Evolutionary conservation across 2,329 filamentous ascomycete genomes (phyloP).

Genomic region (Monilinia fructicola): DNA sequence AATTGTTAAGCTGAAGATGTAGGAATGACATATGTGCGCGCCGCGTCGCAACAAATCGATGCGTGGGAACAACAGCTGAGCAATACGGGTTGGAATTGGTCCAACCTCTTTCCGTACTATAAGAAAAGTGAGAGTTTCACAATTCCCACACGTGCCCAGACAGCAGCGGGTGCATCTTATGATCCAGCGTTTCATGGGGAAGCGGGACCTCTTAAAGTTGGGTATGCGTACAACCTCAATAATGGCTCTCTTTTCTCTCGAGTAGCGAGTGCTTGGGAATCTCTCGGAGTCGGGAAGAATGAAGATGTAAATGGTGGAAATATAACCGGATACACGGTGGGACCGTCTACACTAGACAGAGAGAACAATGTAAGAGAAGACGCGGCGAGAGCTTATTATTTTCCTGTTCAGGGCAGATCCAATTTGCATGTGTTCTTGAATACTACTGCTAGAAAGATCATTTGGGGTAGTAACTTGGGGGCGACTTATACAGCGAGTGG

Average conservation of each 20-base stretch:
- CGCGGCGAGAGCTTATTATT: conserved; percentile 32
- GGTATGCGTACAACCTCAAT: conserved; percentile 27
- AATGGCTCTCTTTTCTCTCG: conserved; percentile 21
- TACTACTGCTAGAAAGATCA: conserved; percentile 27
- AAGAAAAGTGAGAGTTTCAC: conserved; percentile 40
- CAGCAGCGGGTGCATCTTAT: conserved; percentile 24
- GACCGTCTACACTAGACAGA: conserved; percentile 33
- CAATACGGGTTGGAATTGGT: conserved; percentile 47
- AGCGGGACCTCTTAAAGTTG: conserved; percentile 28
- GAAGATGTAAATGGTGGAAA: conserved; percentile 28
- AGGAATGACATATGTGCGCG: conserved; percentile 36
- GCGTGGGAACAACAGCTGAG: conserved; percentile 45
- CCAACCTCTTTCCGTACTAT: conserved; percentile 47
- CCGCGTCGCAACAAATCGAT: conserved; percentile 42
- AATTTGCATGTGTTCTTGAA: conserved; percentile 30
- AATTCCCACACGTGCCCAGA: conserved; percentile 29
- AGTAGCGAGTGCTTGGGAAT: conserved; percentile 22
- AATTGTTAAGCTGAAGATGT: conserved; percentile 37
- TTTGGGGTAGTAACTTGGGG: conserved; percentile 24
- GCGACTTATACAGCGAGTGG: conserved; percentile 42
- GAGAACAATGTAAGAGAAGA: conserved; percentile 29
- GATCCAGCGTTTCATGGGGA: conserved; percentile 26
- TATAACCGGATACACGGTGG: conserved; percentile 28
- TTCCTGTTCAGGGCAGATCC: conserved; percentile 25
- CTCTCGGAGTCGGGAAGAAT: conserved; percentile 24